Conservation (phyloP, 305 asterid species). For the Fraxinus xanthoxyloides region DNA sequence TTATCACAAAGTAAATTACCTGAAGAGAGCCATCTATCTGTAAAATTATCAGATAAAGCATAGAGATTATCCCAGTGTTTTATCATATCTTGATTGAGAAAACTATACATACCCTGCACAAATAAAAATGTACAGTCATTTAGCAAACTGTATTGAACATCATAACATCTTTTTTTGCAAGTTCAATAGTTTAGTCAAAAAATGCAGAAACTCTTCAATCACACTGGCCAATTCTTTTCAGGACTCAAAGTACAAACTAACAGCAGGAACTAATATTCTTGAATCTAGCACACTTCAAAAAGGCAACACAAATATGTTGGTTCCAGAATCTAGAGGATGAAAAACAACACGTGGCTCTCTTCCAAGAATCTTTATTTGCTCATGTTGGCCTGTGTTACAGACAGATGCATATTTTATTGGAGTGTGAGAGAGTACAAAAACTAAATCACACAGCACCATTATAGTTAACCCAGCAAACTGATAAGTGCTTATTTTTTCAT, state of each 20-base stretch:
- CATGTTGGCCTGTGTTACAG: neutral
- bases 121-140: slow-evolving; percentile 7
- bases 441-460: neutral
- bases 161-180: neutral
- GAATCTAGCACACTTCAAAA: neutral
- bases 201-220: slow-evolving; percentile 4
- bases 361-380: neutral
- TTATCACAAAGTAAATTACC: slow-evolving; percentile 40
- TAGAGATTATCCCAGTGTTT: slow-evolving; percentile 68
- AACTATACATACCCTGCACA: slow-evolving; percentile 64
- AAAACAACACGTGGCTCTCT: neutral
- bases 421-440: neutral
- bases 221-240: slow-evolving; percentile 13
- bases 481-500: neutral
- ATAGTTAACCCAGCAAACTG: neutral
- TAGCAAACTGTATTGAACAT: neutral
- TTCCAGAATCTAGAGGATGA: neutral
- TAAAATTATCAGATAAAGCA: slow-evolving; percentile 69
- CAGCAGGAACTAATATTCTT: neutral
- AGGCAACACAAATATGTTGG: neutral
- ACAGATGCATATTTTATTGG: neutral
- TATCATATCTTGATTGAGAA: slow-evolving; percentile 58
- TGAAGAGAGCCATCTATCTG: slow-evolving; percentile 89
- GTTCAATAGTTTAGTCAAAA: neutral
- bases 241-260: slow-evolving; percentile 10